Conservation (phyloP, 2,329 filamentous ascomycete species). For the Elsinoe australis region DNA sequence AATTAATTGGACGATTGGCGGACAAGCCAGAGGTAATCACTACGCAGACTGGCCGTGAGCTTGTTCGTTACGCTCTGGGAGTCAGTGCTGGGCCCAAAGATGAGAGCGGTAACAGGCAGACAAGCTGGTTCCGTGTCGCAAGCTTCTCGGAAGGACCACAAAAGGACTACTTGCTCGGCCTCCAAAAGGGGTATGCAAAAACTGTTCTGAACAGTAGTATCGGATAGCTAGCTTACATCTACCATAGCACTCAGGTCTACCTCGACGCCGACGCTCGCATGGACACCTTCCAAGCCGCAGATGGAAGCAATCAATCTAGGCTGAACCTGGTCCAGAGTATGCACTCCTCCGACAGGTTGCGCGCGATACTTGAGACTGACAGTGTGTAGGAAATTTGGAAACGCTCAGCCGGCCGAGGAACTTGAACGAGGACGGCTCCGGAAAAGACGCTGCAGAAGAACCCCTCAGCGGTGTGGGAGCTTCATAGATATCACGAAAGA, state of each 20-base stretch:
- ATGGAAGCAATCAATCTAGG: conserved; percentile 57
- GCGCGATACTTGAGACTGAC: conserved; percentile 10
- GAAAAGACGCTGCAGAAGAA: conserved; percentile 25
- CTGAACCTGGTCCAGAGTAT: conserved; percentile 75
- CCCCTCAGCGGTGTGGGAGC: conserved; percentile 26
- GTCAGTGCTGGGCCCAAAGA: conserved; percentile 59
- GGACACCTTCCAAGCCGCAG: conserved; percentile 57
- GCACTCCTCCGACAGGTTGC: conserved; percentile 29
- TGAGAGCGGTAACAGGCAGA: conserved; percentile 57
- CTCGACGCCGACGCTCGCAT: conserved; percentile 76
- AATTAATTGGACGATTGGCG: conserved; percentile 77
- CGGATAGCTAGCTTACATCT: too few relatives aligned
- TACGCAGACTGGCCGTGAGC: conserved; percentile 62
- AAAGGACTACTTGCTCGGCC: conserved; percentile 62
- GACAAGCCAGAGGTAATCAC: conserved; percentile 66
- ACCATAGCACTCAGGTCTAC: conserved; percentile 67
- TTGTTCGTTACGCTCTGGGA: conserved; percentile 71
- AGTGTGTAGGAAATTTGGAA: conserved; percentile 40
- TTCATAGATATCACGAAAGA: conserved; percentile 26
- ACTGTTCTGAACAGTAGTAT: background rate
- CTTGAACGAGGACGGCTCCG: conserved; percentile 21
- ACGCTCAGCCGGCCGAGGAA: conserved; percentile 37
- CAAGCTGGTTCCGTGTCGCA: conserved; percentile 77
- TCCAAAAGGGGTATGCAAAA: conserved; percentile 73
- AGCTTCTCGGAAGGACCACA: conserved; percentile 62